Percentiles rank a stretch among this genome's conserved stretches.
Conservation (phyloP, 371 early-diverging fungal genomes). For the Syncephalastrum contaminatum region DNA sequence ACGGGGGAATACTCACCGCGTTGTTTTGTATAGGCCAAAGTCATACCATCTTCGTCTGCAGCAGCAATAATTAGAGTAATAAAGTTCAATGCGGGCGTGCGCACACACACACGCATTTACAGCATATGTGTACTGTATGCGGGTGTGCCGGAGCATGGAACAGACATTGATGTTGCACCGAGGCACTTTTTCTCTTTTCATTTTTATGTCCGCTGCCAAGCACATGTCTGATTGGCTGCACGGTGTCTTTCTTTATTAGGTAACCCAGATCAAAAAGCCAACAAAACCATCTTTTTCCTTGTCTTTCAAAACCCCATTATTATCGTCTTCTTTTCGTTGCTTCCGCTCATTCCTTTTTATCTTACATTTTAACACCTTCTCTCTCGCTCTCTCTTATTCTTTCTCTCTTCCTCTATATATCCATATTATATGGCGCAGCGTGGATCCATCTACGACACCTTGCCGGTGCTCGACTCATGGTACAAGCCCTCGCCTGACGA, state of each 20-base stretch:
- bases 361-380: not conserved
- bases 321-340: too few species aligned
- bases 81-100: not conserved
- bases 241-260: too few species aligned
- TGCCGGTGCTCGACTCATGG: slow-evolving; percentile 38
- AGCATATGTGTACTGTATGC: not conserved
- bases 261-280: too few species aligned
- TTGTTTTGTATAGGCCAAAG: slow-evolving; percentile 34
- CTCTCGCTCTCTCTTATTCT: slow-evolving; percentile 9
- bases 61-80: slow-evolving; percentile 27
- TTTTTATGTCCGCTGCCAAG: too few species aligned
- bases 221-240: too few species aligned
- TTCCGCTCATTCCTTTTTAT: too few species aligned
- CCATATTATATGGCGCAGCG: slow-evolving; percentile 1
- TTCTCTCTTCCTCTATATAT: slow-evolving; percentile 4
- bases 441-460: slow-evolving; percentile 28
- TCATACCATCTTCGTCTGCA: slow-evolving; percentile 49
- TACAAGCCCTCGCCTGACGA: slow-evolving; percentile 14
- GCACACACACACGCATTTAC: not conserved
- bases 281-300: too few species aligned
- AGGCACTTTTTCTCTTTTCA: too few species aligned
- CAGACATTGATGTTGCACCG: too few species aligned
- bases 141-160: not conserved
- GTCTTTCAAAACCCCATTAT: too few species aligned
- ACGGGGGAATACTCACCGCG: slow-evolving; percentile 1